These are phyloP conservation scores for Stellera chamaejasme DNA, from an alignment of 345 rosid genomes.

Conservation along the genomic window DNA sequence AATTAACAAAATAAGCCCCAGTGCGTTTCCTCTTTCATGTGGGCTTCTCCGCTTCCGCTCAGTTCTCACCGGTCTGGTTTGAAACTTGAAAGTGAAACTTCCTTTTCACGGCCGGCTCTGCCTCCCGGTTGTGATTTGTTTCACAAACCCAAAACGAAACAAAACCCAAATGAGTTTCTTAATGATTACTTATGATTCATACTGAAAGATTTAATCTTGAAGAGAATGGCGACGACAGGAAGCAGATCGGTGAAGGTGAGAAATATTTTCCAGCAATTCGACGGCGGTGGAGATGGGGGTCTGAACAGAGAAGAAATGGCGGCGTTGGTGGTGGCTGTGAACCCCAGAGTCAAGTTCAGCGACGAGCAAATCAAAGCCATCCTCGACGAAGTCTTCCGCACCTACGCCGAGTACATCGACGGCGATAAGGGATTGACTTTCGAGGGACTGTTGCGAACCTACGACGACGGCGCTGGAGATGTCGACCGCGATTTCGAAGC, in stretches of 20 bases:
- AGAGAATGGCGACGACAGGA: conserved; percentile 64
- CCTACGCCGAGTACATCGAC: conserved; percentile 79
- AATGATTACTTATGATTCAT: too few species aligned
- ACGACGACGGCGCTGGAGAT: conserved; percentile 94
- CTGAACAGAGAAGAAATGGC: conserved; percentile 87
- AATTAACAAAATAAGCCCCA: too few species aligned
- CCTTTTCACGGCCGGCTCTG: too few species aligned
- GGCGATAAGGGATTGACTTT: conserved; percentile 63
- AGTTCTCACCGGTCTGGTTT: too few species aligned
- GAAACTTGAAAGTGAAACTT: too few species aligned
- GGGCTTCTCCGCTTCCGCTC: too few species aligned
- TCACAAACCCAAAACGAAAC: neutral
- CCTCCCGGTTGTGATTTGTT: too few species aligned
- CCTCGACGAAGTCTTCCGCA: conserved; percentile 83
- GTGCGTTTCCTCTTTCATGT: too few species aligned
- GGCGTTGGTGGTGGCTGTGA: conserved; percentile 75
- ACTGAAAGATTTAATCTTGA: neutral
- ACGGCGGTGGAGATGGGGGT: conserved; percentile 65
- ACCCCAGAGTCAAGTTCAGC: conserved; percentile 89
- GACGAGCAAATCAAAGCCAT: conserved; percentile 88
- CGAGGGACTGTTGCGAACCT: conserved; percentile 76
- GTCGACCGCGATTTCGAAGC: conserved; percentile 95
- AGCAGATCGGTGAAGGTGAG: conserved; percentile 91
- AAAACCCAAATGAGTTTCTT: neutral
- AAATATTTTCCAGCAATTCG: conserved; percentile 81